Evolutionary conservation across 768 basidiomycete species (phyloP).

Genomic region (Tephrocybe rancida): DNA sequence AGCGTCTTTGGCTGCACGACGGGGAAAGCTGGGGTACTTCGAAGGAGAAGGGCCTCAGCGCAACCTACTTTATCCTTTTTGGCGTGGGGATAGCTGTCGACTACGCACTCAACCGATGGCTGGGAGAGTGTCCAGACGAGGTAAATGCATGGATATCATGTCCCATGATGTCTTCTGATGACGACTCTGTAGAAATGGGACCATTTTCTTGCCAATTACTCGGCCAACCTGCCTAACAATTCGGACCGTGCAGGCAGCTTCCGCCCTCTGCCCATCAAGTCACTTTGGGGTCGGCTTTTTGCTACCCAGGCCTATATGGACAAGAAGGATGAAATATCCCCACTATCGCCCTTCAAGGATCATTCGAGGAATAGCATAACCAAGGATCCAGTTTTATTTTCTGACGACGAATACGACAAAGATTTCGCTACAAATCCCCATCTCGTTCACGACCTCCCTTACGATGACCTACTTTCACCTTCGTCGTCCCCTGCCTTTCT

Average conservation of each 20-base stretch:
- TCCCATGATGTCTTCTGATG: background rate
- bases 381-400: conserved; percentile 12
- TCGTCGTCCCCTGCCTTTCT: conserved; percentile 24
- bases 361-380: conserved; percentile 13
- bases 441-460: background rate
- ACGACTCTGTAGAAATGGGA: conserved; percentile 61
- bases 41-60: conserved; percentile 60
- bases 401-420: conserved; percentile 4
- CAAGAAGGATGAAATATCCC: conserved; percentile 28
- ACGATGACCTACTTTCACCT: conserved; percentile 8
- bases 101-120: conserved; percentile 53
- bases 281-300: conserved; percentile 57
- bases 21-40: conserved; percentile 54
- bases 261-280: conserved; percentile 43
- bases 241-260: conserved; percentile 61
- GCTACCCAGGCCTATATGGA: conserved; percentile 13
- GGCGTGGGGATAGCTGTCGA: conserved; percentile 48
- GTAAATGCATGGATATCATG: conserved; percentile 30
- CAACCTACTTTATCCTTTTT: conserved; percentile 56
- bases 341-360: conserved; percentile 14
- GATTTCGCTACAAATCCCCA: background rate
- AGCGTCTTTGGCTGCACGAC: conserved; percentile 56
- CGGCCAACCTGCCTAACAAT: conserved; percentile 53
- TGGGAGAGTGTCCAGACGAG: conserved; percentile 74
- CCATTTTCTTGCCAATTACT: conserved; percentile 61